A percentile compares a stretch with the other conserved stretches of the same genome.
These are phyloP conservation scores for Xerophyta viscosa DNA, from an alignment of 106 monocot species.

Conservation along the genomic window DNA sequence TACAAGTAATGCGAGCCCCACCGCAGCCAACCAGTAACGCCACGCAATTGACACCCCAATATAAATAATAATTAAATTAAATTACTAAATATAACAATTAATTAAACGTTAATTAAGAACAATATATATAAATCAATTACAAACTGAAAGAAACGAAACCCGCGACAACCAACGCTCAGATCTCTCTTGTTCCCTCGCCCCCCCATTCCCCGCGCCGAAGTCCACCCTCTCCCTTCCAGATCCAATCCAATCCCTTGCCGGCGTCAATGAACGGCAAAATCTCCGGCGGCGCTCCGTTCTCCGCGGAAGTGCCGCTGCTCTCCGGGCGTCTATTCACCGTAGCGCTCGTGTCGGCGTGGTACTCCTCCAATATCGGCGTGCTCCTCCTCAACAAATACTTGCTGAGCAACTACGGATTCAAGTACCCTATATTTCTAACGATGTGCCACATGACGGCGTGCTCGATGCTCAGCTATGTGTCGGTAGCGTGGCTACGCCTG, in stretches of 20 bases:
- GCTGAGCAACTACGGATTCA: constrained; percentile 36
- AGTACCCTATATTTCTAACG: constrained; percentile 41
- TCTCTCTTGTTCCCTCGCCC: background rate
- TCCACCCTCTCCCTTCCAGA: background rate
- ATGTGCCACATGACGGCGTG: constrained; percentile 45
- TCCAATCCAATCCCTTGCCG: no score
- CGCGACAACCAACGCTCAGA: background rate
- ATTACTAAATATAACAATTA: no score
- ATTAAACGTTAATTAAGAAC: no score
- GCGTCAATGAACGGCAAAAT: background rate
- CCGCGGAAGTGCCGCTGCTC: constrained; percentile 1
- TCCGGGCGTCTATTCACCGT: constrained; percentile 34
- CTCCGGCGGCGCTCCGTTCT: background rate
- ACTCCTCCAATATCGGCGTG: constrained; percentile 58
- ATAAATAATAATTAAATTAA: no score
- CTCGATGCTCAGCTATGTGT: constrained; percentile 28
- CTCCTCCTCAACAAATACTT: constrained; percentile 50
- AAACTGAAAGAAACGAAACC: no score
- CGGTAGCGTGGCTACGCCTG: constrained; percentile 28
- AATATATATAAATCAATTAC: no score
- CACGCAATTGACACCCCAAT: no score
- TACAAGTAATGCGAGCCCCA: no score
- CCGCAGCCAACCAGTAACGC: no score
- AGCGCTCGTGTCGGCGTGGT: constrained; percentile 39
- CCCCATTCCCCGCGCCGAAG: background rate